Evolutionary conservation across 257 asterid species (phyloP).

Genomic region (Solanum peruvianum): DNA sequence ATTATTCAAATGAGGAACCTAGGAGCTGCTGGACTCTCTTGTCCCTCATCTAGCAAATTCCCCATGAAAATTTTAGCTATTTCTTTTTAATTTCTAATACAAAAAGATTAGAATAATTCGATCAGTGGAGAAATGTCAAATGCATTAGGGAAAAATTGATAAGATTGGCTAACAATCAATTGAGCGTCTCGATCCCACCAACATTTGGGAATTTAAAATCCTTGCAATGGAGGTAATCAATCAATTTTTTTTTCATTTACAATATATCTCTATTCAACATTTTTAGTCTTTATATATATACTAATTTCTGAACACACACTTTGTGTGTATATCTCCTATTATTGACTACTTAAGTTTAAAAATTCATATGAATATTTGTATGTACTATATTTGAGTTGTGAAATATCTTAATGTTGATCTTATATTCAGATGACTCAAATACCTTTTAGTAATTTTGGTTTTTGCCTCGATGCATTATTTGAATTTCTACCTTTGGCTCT

Average conservation of each 20-base stretch:
- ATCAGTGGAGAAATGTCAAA: slow-evolving; percentile 20
- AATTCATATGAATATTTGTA: not conserved
- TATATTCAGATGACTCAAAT: not conserved
- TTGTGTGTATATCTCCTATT: not conserved
- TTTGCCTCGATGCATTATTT: not conserved
- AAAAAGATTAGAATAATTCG: slow-evolving; percentile 2
- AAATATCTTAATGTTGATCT: not conserved
- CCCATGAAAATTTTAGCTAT: not conserved
- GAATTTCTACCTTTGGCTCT: not conserved
- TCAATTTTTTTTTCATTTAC: not conserved
- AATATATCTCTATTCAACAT: not conserved
- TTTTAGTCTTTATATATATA: not conserved
- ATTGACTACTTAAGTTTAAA: not conserved
- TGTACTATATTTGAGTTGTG: not conserved
- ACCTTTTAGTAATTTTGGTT: no score
- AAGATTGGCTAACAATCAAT: slow-evolving; percentile 4
- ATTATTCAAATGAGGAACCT: slow-evolving; percentile 11
- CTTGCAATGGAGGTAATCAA: slow-evolving; percentile 13
- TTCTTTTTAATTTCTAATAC: not conserved
- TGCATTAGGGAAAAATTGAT: slow-evolving; percentile 18
- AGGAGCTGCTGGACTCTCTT: slow-evolving; percentile 21
- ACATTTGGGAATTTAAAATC: slow-evolving; percentile 20
- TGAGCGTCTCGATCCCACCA: slow-evolving; percentile 21
- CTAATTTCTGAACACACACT: not conserved
- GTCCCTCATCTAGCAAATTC: slow-evolving; percentile 20